A percentile compares a stretch with the other conserved stretches of the same genome.
Conservation (phyloP, 768 basidiomycete species). For the Neoboletus subvelutipes region DNA sequence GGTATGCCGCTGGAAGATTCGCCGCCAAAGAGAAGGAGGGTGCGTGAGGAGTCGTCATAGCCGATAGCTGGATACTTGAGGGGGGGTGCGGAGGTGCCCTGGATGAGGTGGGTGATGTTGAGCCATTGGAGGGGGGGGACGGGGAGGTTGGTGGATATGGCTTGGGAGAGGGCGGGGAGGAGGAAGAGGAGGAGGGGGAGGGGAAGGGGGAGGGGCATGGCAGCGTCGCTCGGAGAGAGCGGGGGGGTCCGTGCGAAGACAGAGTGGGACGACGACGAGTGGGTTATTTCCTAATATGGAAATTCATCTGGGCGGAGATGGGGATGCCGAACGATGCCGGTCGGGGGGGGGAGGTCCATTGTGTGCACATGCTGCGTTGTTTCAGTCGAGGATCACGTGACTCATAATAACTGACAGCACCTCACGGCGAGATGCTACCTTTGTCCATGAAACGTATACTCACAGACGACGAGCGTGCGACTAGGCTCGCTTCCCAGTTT, state of each 20-base stretch:
- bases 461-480: slow-evolving; percentile 32
- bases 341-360: not conserved
- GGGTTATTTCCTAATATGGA: slow-evolving; percentile 11
- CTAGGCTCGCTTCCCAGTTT: slow-evolving; percentile 22
- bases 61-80: slow-evolving; percentile 75
- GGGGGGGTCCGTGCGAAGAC: slow-evolving; percentile 21
- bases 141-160: slow-evolving; percentile 51
- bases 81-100: slow-evolving; percentile 55
- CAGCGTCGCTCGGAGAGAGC: slow-evolving; percentile 26
- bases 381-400: slow-evolving; percentile 7
- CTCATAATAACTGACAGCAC: not conserved
- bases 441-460: slow-evolving; percentile 37
- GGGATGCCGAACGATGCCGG: slow-evolving; percentile 15
- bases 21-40: slow-evolving; percentile 73
- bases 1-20: slow-evolving; percentile 63
- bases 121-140: slow-evolving; percentile 56
- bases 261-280: slow-evolving; percentile 11
- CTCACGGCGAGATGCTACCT: not conserved
- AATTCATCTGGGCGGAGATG: slow-evolving; percentile 5
- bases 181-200: slow-evolving; percentile 15
- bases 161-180: slow-evolving; percentile 38
- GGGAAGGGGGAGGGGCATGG: slow-evolving; percentile 5
- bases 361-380: not conserved
- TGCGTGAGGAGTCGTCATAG: slow-evolving; percentile 46
- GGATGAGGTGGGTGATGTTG: slow-evolving; percentile 58